phyloP scores from a whole-genome alignment of 352 stramenopile genomes.

The Phytophthora aleatoria region DNA sequence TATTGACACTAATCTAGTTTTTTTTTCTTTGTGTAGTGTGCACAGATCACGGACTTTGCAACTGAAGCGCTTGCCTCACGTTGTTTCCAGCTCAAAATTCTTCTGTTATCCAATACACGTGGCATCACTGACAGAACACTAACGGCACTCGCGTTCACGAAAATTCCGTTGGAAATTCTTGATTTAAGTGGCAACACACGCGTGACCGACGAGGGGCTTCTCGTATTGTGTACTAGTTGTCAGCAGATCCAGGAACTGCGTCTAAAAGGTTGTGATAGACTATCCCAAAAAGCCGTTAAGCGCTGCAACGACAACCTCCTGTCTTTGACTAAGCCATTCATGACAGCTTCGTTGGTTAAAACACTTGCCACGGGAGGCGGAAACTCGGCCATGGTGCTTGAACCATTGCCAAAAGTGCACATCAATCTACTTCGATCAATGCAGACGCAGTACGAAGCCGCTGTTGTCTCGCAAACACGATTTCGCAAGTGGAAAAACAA shows the following conservation, averaged over 20 bases:
- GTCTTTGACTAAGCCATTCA: conserved; percentile 46
- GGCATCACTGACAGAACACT: conserved; percentile 58
- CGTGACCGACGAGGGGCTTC: conserved; percentile 60
- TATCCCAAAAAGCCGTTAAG: conserved; percentile 46
- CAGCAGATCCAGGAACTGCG: conserved; percentile 58
- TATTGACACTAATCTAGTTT: no score
- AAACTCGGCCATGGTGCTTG: conserved; percentile 36
- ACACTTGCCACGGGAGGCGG: conserved; percentile 46
- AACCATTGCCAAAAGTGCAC: conserved; percentile 38
- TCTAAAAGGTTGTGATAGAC: conserved; percentile 67
- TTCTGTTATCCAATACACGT: conserved; percentile 46
- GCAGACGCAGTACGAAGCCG: conserved; percentile 41
- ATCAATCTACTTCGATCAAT: conserved; percentile 41
- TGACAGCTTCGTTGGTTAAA: conserved; percentile 39
- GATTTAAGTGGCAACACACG: conserved; percentile 67
- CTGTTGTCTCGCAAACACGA: conserved; percentile 43
- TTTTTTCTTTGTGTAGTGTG: conserved; percentile 35
- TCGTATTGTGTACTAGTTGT: conserved; percentile 40
- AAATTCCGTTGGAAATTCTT: conserved; percentile 46
- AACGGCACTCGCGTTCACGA: conserved; percentile 43
- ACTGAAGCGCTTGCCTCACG: conserved; percentile 54
- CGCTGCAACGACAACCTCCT: conserved; percentile 38
- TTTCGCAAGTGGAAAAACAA: conserved; percentile 56
- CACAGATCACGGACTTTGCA: conserved; percentile 50
- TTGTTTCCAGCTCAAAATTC: conserved; percentile 42